Conservation (phyloP, 495 filamentous ascomycete species). For the Penicillium lividum region DNA sequence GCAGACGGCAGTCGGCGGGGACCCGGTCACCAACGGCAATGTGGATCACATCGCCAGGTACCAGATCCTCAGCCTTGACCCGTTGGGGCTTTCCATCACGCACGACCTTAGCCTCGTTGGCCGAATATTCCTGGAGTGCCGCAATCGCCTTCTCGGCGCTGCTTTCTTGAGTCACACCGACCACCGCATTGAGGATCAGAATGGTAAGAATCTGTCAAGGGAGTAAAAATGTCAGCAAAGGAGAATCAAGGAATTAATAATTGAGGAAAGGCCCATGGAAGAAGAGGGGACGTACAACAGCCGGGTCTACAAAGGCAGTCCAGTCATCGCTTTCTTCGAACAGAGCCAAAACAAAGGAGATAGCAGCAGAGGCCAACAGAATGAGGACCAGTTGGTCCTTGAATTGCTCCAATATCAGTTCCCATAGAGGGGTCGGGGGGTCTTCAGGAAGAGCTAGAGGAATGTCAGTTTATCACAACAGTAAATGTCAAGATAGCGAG, state of each 20-base stretch:
- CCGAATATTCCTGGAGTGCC: slow-evolving; percentile 97
- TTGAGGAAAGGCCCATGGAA: background rate
- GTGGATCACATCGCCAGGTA: slow-evolving; percentile 91
- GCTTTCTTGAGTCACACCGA: slow-evolving; percentile 97
- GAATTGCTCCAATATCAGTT: slow-evolving; percentile 97
- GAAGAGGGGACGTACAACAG: slow-evolving; percentile 64
- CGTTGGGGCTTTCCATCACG: slow-evolving; percentile 73
- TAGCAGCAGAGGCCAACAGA: slow-evolving; percentile 85
- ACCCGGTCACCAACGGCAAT: slow-evolving; percentile 91
- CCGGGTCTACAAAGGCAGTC: slow-evolving; percentile 98
- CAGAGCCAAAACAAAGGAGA: slow-evolving; percentile 91
- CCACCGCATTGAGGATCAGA: slow-evolving; percentile 91
- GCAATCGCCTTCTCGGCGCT: slow-evolving; percentile 99
- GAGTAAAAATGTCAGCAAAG: slow-evolving; percentile 12
- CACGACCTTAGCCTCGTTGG: slow-evolving; percentile 93
- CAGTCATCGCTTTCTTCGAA: slow-evolving; percentile 92
- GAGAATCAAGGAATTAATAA: background rate
- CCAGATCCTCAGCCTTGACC: slow-evolving; percentile 91
- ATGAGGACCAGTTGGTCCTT: slow-evolving; percentile 99
- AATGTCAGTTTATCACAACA: slow-evolving; percentile 7
- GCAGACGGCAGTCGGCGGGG: slow-evolving; percentile 91
- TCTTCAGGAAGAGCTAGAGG: slow-evolving; percentile 85
- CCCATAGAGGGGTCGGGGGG: slow-evolving; percentile 94
- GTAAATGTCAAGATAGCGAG: background rate
- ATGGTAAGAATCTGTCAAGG: slow-evolving; percentile 85